phyloP scores from a whole-genome alignment of 177 flowering plant species.

The Vitis hybrid region DNA sequence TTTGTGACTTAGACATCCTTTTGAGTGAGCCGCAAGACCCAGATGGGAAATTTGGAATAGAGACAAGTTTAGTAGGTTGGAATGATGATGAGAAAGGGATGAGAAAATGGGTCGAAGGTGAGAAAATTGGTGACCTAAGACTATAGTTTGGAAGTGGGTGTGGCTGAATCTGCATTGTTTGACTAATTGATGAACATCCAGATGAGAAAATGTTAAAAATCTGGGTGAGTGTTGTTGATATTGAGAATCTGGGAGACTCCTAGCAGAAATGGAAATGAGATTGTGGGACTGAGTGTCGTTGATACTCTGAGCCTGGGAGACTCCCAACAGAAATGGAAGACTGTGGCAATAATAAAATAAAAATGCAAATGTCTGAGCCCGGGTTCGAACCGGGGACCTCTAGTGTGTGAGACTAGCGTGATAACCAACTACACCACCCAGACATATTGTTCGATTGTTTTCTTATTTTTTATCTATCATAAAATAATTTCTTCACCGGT shows the following conservation, averaged over 20 bases:
- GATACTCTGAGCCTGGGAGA: too few species aligned
- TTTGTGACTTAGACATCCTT: conserved; percentile 29
- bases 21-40: conserved; percentile 31
- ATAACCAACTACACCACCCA: conserved; percentile 98
- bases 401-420: conserved; percentile 99
- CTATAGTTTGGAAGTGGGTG: conserved; percentile 20
- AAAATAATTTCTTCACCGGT: too few species aligned
- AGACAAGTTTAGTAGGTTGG: conserved; percentile 8
- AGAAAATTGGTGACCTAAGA: conserved; percentile 4
- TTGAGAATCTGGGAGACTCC: too few species aligned
- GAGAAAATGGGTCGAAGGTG: conserved; percentile 5
- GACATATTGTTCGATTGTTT: conserved; percentile 9
- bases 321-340: too few species aligned
- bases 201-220: too few species aligned
- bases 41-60: conserved; percentile 10
- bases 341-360: too few species aligned
- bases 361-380: conserved; percentile 65
- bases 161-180: conserved; percentile 27
- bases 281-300: too few species aligned
- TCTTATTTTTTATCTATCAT: too few species aligned
- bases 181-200: too few species aligned
- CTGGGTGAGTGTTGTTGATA: too few species aligned
- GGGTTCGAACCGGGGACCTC: conserved; percentile 98
- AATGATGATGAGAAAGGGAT: conserved; percentile 5
- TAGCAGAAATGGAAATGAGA: too few species aligned